Evolutionary conservation across 2,329 filamentous ascomycete species (phyloP), one percentile per base, ranked within the genome.

Genomic region (Aspergillus sp.): DNA sequence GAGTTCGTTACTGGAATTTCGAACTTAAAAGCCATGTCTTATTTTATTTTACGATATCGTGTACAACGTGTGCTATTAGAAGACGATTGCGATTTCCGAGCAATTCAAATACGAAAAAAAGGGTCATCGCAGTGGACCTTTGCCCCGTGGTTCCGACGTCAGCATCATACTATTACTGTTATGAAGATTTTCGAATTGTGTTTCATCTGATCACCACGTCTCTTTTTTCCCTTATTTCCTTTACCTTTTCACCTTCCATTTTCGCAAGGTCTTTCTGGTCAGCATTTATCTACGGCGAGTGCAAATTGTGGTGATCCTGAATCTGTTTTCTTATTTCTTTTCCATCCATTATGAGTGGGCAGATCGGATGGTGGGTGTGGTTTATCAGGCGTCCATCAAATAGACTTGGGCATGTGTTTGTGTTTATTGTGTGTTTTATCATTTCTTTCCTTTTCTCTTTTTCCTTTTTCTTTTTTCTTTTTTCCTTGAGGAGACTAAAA

Each of bases 401-500:
- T 67, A 67, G 65, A 67, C 61, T 58, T 61, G 65, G 64, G 63
- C 62, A 66, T 67, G 59, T 63, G 57, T 57, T 55, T 36, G 39
- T 45, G 46, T 51, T 45, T 49, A 41, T 51, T 28, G 38, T 32
- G 13, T 41, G 37, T 44, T 37, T 33, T 46, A 7, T 43, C 40
- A 26, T 33, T 40, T 43, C 33, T 46, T 41, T 27, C 13, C 13
- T 33, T 40, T 36, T 34, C 37, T 44, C 34, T 32, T 39, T 39
- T 43, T 37, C 31, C 29, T 26, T 34, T 31, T 40, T 5, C 6
- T 37, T 37, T 8, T 8, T 27, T 37, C 12, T 37, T 37, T 43
- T 33, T 40, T 43, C 37, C 37, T 37, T 27, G 19, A 19, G 19
- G 19, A 19, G 19, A 19, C 19, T 19, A 19, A 19, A 19, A 19